These are phyloP conservation scores for Cyclospora cayetanensis DNA, from an alignment of 169 alveolate species.

Conservation along the genomic window DNA sequence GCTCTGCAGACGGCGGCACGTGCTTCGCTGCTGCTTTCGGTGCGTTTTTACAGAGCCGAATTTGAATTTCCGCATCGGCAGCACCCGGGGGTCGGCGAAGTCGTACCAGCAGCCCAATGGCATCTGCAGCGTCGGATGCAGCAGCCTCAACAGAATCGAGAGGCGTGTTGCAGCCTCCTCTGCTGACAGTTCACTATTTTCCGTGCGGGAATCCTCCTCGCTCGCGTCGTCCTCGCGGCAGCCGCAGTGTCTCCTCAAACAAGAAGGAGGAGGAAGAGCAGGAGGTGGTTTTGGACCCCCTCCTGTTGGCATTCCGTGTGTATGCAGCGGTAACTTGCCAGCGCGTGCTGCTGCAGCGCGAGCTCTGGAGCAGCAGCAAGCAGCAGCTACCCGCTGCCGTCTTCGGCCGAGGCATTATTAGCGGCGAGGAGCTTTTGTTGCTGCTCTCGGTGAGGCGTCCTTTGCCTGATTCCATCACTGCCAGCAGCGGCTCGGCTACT, in stretches of 20 bases:
- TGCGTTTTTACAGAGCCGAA: too few species aligned
- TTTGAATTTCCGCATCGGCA: too few species aligned
- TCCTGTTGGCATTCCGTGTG: not conserved
- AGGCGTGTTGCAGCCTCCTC: not conserved
- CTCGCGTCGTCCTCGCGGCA: not conserved
- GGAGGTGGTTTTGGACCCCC: not conserved
- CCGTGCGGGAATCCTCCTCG: not conserved
- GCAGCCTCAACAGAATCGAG: not conserved
- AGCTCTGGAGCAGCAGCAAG: not conserved
- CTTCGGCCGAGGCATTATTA: not conserved
- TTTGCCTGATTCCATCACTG: not conserved
- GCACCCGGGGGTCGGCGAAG: too few species aligned
- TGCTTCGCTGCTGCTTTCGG: too few species aligned
- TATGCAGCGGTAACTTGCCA: not conserved
- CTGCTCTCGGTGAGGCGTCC: slow-evolving; percentile 19
- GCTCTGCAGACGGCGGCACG: too few species aligned
- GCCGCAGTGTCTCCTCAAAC: not conserved
- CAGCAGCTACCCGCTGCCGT: slow-evolving; percentile 27
- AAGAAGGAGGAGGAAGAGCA: not conserved
- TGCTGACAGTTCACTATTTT: not conserved
- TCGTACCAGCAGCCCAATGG: not conserved
- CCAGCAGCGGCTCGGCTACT: not conserved
- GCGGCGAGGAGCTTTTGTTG: not conserved
- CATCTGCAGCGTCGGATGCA: not conserved
- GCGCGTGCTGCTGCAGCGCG: slow-evolving; percentile 11